Evolutionary conservation across 2,329 filamentous ascomycete genomes (phyloP), one percentile per base, ranked within the genome.

Genomic region (Pseudogymnoascus sp.): DNA sequence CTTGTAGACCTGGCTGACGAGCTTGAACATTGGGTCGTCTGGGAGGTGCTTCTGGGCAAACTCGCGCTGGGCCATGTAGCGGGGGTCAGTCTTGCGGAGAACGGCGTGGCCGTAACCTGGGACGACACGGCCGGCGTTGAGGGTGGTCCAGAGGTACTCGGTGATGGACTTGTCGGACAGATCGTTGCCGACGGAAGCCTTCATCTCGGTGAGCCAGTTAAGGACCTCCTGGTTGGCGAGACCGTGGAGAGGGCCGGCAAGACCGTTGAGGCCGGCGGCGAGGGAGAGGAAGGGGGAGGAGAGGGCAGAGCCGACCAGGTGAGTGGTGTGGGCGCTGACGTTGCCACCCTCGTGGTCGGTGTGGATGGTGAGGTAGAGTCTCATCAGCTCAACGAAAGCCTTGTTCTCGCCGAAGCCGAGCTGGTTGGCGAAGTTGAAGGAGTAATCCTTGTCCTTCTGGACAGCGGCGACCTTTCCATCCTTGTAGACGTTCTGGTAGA

Each of bases 401-500:
- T 85, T 82, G 86, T 99, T 97, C 73, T 88, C 86, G 71, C 89
- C 89, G 76, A 94, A 99, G 73, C 94, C 94, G 71, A 99, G 91
- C 86, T 96, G 91, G 87, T 97, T 97, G 79, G 94, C 92, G 76
- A 99, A 90, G 89, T 99, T 99, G 90, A 88, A 99, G 71, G 88
- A 85, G 83, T 97, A 99, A 76, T 99, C 94, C 89, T 97, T 94
- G 82, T 97, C 93, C 85, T 96, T 95, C 84, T 97, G 88, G 76
- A 96, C 85, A 61, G 91, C 77, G 64, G 91, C 90, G 69, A 99
- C 93, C 88, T 97, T 97, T 81, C 94, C 94, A 74, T 96, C 94
- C 87, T 97, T 97, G 90, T 96, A 99, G 77, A 97, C 88, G 78
- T 99, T 99, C 83, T 96, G 94, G 88, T 99, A 99, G 85, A 99